Evolutionary conservation across 2,329 filamentous ascomycete species (phyloP), one percentile per base, ranked within the genome.

Genomic region (Trichoderma sp.): DNA sequence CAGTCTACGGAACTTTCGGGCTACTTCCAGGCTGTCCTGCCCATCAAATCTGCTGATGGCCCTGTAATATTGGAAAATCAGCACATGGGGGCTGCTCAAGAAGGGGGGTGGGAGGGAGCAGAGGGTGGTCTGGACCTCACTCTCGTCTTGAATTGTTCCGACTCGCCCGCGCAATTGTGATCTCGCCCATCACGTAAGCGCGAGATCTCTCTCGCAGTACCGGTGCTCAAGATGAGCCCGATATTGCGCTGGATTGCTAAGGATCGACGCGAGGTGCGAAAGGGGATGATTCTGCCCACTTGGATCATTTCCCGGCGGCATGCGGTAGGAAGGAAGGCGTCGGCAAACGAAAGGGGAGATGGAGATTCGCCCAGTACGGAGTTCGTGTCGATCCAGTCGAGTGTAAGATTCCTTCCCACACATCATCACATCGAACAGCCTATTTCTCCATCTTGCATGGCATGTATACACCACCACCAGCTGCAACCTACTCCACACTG

Each of bases 21-120:
- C 31, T 60, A 64, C 60, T 35, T 45, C 69, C 31, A 65, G 69
- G 41, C n/a, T n/a, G 14, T 53, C 31, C 27, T 50, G 60, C 16
- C 29, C 21, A 27, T 73, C n/a, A 18, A 63, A 65, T 73, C 71
- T 73, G 71, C 60, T 73, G 71, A 73, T 73, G 71, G 14, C 60
- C 60, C 71, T 65, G 71, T 59, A 71, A 71, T 73, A 56, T 73
- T 73, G 71, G 59, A 65, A 14, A 65, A 56, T 73, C 29, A 73
- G 71, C 31, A 50, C 68, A 72, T 72, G 59, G 68, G 53, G 50
- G 21, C 21, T 21, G 31, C 5, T 29, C 18, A 35, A 27, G n/a
- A 33, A 12, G 33, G 9, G 35, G 50, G n/a, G 35, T 12, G 45
- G 21, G 31, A 41, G 31, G 21, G 21, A 56, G 41, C 8, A 45